A percentile compares a stretch with the other conserved stretches of the same genome.
Conservation (phyloP, 2,329 filamentous ascomycete species). For the Chaetomium sp. region DNA sequence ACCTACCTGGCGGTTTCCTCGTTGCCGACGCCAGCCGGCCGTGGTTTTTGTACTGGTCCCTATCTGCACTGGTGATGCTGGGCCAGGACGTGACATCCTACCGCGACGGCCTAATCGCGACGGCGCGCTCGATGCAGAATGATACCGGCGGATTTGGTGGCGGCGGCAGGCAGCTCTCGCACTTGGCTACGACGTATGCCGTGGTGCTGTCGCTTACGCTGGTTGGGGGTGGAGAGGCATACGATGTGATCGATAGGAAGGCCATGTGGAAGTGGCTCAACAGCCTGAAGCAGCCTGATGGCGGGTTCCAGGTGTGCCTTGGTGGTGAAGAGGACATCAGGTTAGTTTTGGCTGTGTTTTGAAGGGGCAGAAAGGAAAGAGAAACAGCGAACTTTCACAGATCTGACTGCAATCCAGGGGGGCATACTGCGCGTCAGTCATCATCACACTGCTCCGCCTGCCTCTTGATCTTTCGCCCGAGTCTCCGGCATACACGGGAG, state of each 20-base stretch:
- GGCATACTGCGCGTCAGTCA: slow-evolving; percentile 82
- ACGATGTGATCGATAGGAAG: slow-evolving; percentile 71
- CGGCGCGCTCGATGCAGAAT: slow-evolving; percentile 78
- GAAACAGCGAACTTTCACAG: neutral
- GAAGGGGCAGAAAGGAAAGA: neutral
- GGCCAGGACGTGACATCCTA: slow-evolving; percentile 67
- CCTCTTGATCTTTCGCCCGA: slow-evolving; percentile 71
- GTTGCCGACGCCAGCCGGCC: slow-evolving; percentile 79
- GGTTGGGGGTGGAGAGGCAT: slow-evolving; percentile 67
- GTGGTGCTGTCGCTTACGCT: slow-evolving; percentile 70
- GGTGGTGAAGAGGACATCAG: slow-evolving; percentile 90
- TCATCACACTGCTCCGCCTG: slow-evolving; percentile 76
- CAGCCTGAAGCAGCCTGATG: slow-evolving; percentile 74
- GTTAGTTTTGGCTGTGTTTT: slow-evolving; percentile 40
- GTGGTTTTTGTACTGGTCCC: slow-evolving; percentile 92
- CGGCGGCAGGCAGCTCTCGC: slow-evolving; percentile 83
- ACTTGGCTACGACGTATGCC: slow-evolving; percentile 86
- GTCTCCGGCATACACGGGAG: slow-evolving; percentile 58
- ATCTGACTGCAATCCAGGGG: slow-evolving; percentile 47
- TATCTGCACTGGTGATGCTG: slow-evolving; percentile 67
- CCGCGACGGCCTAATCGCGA: slow-evolving; percentile 63
- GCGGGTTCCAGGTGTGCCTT: slow-evolving; percentile 81
- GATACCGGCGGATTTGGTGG: slow-evolving; percentile 80
- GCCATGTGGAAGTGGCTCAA: slow-evolving; percentile 90
- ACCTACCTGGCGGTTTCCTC: slow-evolving; percentile 64